These are phyloP conservation scores for Podaxis sp. DNA, from an alignment of 768 basidiomycete genomes.

Conservation along the genomic window DNA sequence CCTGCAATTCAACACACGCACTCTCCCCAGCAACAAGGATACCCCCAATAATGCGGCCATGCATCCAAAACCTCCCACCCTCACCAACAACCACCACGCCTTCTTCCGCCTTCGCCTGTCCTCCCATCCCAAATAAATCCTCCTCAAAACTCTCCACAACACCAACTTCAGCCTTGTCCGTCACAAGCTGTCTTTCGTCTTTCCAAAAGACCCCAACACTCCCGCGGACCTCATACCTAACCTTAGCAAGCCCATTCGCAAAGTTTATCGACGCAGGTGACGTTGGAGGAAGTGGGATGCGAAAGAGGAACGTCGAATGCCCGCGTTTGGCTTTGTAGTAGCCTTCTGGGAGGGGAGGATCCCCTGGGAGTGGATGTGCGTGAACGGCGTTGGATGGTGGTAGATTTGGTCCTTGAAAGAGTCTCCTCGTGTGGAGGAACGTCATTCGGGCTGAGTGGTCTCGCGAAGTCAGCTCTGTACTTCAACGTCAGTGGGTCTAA, in stretches of 20 bases:
- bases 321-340: slow-evolving; percentile 78
- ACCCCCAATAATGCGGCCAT: slow-evolving; percentile 63
- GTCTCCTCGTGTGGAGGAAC: slow-evolving; percentile 65
- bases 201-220: slow-evolving; percentile 76
- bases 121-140: slow-evolving; percentile 30
- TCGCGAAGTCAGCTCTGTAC: slow-evolving; percentile 67
- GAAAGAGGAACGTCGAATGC: slow-evolving; percentile 76
- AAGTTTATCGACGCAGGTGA: slow-evolving; percentile 75
- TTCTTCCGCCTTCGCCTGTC: slow-evolving; percentile 41
- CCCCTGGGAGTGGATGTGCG: slow-evolving; percentile 55
- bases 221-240: slow-evolving; percentile 73
- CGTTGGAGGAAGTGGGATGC: slow-evolving; percentile 65
- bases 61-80: slow-evolving; percentile 77
- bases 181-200: slow-evolving; percentile 68
- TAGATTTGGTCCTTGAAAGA: slow-evolving; percentile 80
- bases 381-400: slow-evolving; percentile 86
- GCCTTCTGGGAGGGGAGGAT: slow-evolving; percentile 58
- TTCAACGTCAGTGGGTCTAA: background rate
- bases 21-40: slow-evolving; percentile 67
- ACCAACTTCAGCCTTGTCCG: slow-evolving; percentile 57
- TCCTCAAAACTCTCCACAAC: slow-evolving; percentile 58
- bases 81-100: slow-evolving; percentile 65
- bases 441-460: slow-evolving; percentile 81
- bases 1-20: slow-evolving; percentile 71
- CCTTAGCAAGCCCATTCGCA: slow-evolving; percentile 63